These are phyloP conservation scores for Penicillium sp. DNA, from an alignment of 2,329 filamentous ascomycete species.

Conservation along the genomic window DNA sequence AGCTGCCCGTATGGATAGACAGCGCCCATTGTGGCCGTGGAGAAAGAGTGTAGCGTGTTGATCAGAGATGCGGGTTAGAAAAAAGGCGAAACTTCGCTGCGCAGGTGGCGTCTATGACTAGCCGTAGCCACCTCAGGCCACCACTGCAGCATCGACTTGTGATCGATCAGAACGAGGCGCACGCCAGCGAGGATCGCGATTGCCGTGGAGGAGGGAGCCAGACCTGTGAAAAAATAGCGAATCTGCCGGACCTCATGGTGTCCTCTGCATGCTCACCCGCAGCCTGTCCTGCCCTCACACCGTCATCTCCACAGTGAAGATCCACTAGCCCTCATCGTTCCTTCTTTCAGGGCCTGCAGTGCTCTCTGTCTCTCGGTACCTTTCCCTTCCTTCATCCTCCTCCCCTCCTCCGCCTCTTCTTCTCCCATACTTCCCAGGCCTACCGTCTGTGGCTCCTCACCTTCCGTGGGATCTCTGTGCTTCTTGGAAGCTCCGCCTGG, in stretches of 20 bases:
- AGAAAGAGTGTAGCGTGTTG: slow-evolving; percentile 15
- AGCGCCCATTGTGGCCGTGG: slow-evolving; percentile 41
- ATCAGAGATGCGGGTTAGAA: slow-evolving; percentile 22
- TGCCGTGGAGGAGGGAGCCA: slow-evolving; percentile 2
- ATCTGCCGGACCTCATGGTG: neutral
- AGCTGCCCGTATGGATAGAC: slow-evolving; percentile 39
- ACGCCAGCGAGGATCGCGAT: too few species aligned
- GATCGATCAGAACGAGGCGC: slow-evolving; percentile 22
- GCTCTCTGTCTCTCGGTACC: slow-evolving; percentile 18
- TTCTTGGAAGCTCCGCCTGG: neutral
- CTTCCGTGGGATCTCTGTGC: neutral
- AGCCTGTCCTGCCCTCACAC: slow-evolving; percentile 14
- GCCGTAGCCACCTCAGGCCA: slow-evolving; percentile 22
- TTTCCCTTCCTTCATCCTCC: slow-evolving; percentile 18
- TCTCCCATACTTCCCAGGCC: slow-evolving; percentile 14
- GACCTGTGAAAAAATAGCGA: neutral
- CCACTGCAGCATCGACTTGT: slow-evolving; percentile 16
- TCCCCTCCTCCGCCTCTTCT: slow-evolving; percentile 14
- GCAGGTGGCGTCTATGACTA: slow-evolving; percentile 15
- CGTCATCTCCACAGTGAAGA: slow-evolving; percentile 31
- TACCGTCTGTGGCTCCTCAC: slow-evolving; percentile 15
- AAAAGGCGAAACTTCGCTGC: slow-evolving; percentile 33
- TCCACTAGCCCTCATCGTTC: slow-evolving; percentile 31
- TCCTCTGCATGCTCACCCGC: neutral
- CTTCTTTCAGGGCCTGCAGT: slow-evolving; percentile 26